A percentile compares a stretch with the other conserved stretches of the same genome.
Evolutionary conservation across 495 filamentous ascomycete genomes (phyloP).

Genomic region (Penicillium robsamsonii): DNA sequence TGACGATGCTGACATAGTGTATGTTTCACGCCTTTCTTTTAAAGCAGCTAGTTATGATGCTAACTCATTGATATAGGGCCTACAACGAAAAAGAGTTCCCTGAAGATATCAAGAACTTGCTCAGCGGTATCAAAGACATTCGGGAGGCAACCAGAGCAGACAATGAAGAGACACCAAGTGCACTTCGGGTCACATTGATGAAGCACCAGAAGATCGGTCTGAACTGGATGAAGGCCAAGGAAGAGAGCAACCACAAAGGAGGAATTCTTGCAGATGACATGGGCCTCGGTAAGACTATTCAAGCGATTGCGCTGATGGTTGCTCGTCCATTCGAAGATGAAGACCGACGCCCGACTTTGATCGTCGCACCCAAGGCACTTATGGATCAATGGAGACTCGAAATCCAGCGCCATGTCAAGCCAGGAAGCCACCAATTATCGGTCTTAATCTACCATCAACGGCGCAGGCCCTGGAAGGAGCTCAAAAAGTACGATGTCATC

Average conservation of each 20-base stretch:
- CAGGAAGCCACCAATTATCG: conserved; percentile 56
- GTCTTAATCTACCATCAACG: conserved; percentile 66
- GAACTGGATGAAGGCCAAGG: conserved; percentile 79
- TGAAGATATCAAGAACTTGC: conserved; percentile 64
- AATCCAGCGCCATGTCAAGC: conserved; percentile 68
- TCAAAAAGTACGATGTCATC: conserved; percentile 76
- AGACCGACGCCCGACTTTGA: conserved; percentile 75
- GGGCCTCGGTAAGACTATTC: conserved; percentile 95
- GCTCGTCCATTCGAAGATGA: conserved; percentile 62
- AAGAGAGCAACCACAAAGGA: conserved; percentile 72
- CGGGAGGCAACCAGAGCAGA: conserved; percentile 62
- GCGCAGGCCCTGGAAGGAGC: conserved; percentile 54
- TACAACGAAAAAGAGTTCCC: conserved; percentile 30
- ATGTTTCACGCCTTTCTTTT: conserved; percentile 6
- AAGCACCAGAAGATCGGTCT: conserved; percentile 83
- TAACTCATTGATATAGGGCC: conserved; percentile 7
- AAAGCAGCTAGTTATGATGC: background rate
- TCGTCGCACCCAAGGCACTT: conserved; percentile 82
- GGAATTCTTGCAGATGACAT: conserved; percentile 91
- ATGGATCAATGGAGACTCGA: conserved; percentile 90
- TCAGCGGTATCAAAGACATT: conserved; percentile 74
- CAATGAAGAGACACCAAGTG: conserved; percentile 70
- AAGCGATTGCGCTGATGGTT: conserved; percentile 80
- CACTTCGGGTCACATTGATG: conserved; percentile 67
- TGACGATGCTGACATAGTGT: conserved; percentile 21